Conservation (phyloP, 305 asterid species). For the Rubia tinctorum region DNA sequence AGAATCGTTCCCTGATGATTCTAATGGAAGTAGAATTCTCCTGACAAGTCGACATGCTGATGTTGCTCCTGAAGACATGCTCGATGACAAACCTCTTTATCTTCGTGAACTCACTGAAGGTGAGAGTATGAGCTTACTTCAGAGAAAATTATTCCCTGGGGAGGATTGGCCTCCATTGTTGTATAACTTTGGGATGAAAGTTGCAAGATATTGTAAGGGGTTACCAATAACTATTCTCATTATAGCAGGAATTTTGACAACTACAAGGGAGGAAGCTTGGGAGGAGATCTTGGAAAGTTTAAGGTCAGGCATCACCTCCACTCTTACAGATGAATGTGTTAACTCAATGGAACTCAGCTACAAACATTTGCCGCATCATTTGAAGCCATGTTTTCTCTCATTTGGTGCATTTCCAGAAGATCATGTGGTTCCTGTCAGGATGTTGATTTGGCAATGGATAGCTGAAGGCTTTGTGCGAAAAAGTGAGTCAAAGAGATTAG, state of each 20-base stretch:
- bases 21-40: conserved; percentile 1
- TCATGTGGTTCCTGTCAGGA: background rate
- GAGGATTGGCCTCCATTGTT: background rate
- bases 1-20: background rate
- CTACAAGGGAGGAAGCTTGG: background rate
- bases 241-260: background rate
- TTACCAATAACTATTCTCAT: conserved; percentile 1
- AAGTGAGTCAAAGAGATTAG: background rate
- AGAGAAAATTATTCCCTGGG: background rate
- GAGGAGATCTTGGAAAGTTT: background rate
- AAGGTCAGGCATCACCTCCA: background rate
- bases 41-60: background rate
- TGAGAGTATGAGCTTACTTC: background rate
- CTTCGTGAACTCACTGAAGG: background rate
- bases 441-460: background rate
- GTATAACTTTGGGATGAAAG: background rate
- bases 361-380: background rate
- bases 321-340: background rate
- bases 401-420: background rate
- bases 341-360: background rate
- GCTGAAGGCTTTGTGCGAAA: background rate
- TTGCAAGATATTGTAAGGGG: background rate
- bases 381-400: conserved; percentile 6
- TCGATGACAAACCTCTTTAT: background rate
- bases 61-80: background rate